Conservation (phyloP, 176 grass and related monocot species). For the Sorghum bicolor region Sorghum_bicolor_NCBIv3 NC_012870.2:58828001-58828500, state of each 20-base stretch:
- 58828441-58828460: slow-evolving; percentile 18
- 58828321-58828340: slow-evolving; percentile 4
- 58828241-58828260: slow-evolving; percentile 23
- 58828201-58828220: slow-evolving; percentile 7
- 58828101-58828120: too few relatives aligned
- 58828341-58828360: slow-evolving; percentile 44
- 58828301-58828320: neutral
- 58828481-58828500: slow-evolving; percentile 28
- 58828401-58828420: slow-evolving; percentile 11
- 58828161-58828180: too few relatives aligned
- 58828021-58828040: too few relatives aligned
- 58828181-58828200: neutral
- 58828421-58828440: neutral
- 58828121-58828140: too few relatives aligned
- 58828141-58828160: neutral
- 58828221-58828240: neutral
- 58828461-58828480: neutral
- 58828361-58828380: slow-evolving; percentile 50
- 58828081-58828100: too few relatives aligned
- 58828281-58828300: slow-evolving; percentile 2
- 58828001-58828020: too few relatives aligned
- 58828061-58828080: too few relatives aligned
- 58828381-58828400: slow-evolving; percentile 42
- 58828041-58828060: too few relatives aligned
- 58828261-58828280: slow-evolving; percentile 9